Base-by-base conservation (phyloP, 495 filamentous ascomycete species). In the Trichoderma virens region DNA sequence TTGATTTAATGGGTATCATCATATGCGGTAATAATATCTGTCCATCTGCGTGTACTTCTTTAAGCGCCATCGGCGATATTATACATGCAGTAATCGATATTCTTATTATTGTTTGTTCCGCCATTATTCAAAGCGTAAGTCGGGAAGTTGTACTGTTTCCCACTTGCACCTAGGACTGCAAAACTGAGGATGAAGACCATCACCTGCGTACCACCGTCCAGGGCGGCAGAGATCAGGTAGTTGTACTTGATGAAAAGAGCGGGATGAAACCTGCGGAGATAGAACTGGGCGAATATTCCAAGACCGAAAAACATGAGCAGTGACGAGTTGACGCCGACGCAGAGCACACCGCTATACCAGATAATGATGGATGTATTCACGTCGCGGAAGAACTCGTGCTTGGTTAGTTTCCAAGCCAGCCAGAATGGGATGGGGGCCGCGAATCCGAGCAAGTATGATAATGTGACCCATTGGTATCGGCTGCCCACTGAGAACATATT, bases 111-210 rank as follows among this genome's bases (percentile, higher is more conserved):
- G 11, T 39, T 31, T 41, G 35, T 60, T 0, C 62, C 41, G 59
- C 70, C 65, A 39, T 65, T 67, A 38, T 83, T 83, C 8, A 75
- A 78, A 73, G 76, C 79, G 76, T 77, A 83, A 3, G 67, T 67
- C 7, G 74, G 74, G 59, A 76, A 76, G 3, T 67, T 71, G 23
- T 65, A 35, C 14, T 71, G 64, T 3, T 61, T 67, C 1, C 75
- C 75, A 56, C 68, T 70, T 23, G 72, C 83, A 0, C 83, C 83
- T 25, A 79, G 76, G 0, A 86, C 80, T 0, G 83, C 82, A 71
- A 86, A 86, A 2, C 78, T 79, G 5, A 85, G 73, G 23, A 85
- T 77, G 65, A 85, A 86, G 2, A 85, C 71, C 0, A 84, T 70
- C 9, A 78, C 73, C 59, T 79, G 73, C 51, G 75, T 78, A 6